phyloP scores from a whole-genome alignment of 106 monocot genomes.

The Amphibolis antarctica region DNA sequence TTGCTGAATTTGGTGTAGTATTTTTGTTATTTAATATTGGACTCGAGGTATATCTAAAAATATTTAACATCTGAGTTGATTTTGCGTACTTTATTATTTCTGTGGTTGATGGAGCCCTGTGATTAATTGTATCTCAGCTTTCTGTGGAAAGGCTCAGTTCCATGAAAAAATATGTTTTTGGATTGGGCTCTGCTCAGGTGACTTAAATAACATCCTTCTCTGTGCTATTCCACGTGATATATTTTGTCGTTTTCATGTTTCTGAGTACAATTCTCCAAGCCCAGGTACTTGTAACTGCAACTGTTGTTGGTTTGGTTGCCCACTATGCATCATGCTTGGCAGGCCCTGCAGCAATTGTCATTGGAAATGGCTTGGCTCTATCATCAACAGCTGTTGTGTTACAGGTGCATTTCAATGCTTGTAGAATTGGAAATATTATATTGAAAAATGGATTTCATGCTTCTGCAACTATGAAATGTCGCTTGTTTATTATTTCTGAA shows the following conservation, averaged over 20 bases:
- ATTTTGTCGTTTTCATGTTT: background rate
- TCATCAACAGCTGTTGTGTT: slow-evolving; percentile 94
- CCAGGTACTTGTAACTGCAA: slow-evolving; percentile 80
- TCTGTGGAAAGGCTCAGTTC: slow-evolving; percentile 98
- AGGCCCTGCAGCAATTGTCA: slow-evolving; percentile 89
- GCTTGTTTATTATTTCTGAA: background rate
- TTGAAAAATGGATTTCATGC: too few relatives aligned
- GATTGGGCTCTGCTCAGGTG: slow-evolving; percentile 95
- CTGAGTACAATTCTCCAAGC: slow-evolving; percentile 1
- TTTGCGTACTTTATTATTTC: too few relatives aligned
- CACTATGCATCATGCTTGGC: slow-evolving; percentile 46
- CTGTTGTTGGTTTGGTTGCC: slow-evolving; percentile 54
- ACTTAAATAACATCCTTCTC: slow-evolving; percentile 9
- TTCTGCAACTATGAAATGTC: background rate
- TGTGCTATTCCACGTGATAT: background rate
- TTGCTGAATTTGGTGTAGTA: slow-evolving; percentile 99
- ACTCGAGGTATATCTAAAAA: slow-evolving; percentile 88
- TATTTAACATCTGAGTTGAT: too few relatives aligned
- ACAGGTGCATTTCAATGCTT: slow-evolving; percentile 34
- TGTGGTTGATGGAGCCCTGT: background rate
- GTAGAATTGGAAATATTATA: too few relatives aligned
- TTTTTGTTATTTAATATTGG: slow-evolving; percentile 98
- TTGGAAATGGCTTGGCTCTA: slow-evolving; percentile 91
- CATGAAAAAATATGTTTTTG: slow-evolving; percentile 99
- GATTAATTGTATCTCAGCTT: slow-evolving; percentile 44